phyloP scores from a whole-genome alignment of 1,139 yeast genomes.

The Yamadazyma aaseri region DNA sequence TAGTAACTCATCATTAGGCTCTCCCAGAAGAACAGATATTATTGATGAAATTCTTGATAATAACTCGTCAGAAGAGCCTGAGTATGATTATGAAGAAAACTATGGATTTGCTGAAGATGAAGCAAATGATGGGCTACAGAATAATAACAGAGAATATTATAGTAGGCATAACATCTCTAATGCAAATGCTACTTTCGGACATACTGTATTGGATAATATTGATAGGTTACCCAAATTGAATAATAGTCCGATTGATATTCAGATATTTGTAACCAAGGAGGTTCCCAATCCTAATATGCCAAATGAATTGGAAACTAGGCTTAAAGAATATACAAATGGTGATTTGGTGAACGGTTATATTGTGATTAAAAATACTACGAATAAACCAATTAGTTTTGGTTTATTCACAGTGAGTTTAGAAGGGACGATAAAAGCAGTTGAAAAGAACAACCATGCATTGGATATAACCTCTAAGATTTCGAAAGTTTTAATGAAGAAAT shows the following conservation, averaged over 20 bases:
- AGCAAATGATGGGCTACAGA: slow-evolving; percentile 14
- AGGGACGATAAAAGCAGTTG: slow-evolving; percentile 43
- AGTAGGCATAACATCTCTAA: slow-evolving; percentile 6
- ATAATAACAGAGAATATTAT: slow-evolving; percentile 7
- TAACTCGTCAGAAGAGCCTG: slow-evolving; percentile 2
- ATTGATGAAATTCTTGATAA: slow-evolving; percentile 19
- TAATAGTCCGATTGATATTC: slow-evolving; percentile 42
- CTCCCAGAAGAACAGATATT: slow-evolving; percentile 2
- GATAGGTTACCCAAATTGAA: slow-evolving; percentile 37
- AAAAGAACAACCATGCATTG: slow-evolving; percentile 15
- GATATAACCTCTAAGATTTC: slow-evolving; percentile 20
- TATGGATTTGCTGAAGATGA: slow-evolving; percentile 25
- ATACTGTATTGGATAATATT: slow-evolving; percentile 46
- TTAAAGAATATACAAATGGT: slow-evolving; percentile 46
- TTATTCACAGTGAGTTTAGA: slow-evolving; percentile 47
- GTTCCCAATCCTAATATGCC: slow-evolving; percentile 36
- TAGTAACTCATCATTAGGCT: background rate
- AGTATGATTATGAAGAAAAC: slow-evolving; percentile 20
- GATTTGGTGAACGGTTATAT: slow-evolving; percentile 40
- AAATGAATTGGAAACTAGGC: slow-evolving; percentile 41
- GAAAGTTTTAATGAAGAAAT: slow-evolving; percentile 41
- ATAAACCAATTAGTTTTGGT: slow-evolving; percentile 42
- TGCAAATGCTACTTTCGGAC: slow-evolving; percentile 30
- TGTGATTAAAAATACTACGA: slow-evolving; percentile 38
- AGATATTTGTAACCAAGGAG: slow-evolving; percentile 42